phyloP scores from a whole-genome alignment of 225 moss, liverwort and hornwort genomes.

The Polytrichum commune region DNA sequence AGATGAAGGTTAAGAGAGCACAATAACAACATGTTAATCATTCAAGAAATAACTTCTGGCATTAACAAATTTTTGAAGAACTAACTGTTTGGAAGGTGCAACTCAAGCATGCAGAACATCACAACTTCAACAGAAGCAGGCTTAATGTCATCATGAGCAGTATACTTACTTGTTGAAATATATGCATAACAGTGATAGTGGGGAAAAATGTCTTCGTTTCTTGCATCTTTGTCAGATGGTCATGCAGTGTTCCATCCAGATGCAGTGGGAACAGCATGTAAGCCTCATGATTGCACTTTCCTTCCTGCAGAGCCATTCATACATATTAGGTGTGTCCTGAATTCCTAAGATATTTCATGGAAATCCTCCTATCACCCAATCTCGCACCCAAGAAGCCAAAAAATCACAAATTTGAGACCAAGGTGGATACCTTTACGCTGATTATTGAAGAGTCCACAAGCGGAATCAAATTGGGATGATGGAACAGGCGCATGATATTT shows the following conservation, averaged over 20 bases:
- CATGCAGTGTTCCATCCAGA: conserved; percentile 78
- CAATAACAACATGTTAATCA: no score
- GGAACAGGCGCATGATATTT: conserved; percentile 48
- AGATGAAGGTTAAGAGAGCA: no score
- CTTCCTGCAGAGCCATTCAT: conserved; percentile 53
- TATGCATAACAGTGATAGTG: conserved; percentile 79
- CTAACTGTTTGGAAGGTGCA: no score
- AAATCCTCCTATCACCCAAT: no score
- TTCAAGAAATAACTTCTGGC: no score
- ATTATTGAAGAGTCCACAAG: conserved; percentile 86
- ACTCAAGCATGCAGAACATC: no score
- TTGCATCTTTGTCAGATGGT: conserved; percentile 72
- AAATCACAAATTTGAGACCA: background rate
- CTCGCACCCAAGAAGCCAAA: conserved; percentile 12
- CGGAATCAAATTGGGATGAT: conserved; percentile 82
- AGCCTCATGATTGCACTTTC: conserved; percentile 69
- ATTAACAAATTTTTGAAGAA: no score
- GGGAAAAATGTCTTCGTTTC: conserved; percentile 62
- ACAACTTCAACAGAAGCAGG: no score
- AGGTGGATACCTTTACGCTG: conserved; percentile 50
- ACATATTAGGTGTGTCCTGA: no score
- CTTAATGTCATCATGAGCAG: background rate
- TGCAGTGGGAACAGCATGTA: conserved; percentile 82
- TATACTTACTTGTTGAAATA: conserved; percentile 75
- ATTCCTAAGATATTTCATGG: no score